Base-by-base conservation (phyloP, 2,329 filamentous ascomycete genomes). In the Phialophora chinensis region DNA sequence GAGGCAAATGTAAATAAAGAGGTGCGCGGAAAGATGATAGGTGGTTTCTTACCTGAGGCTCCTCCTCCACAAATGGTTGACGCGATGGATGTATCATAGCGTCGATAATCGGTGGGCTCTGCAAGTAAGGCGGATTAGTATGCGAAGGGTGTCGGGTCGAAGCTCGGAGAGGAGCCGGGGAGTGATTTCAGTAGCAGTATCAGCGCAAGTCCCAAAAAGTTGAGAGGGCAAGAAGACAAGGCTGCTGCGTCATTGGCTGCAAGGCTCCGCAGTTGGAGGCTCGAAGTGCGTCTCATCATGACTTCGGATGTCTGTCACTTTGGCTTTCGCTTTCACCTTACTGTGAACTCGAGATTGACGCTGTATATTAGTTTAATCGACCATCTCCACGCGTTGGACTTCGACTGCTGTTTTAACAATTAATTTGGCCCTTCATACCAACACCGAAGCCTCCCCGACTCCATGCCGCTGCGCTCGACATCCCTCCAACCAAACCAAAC, bases 51-150 rank as follows among this genome's bases (percentile, higher is more conserved):
- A 91, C 89, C 83, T 90, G 86, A 61, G 84, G 79, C 76, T 87
- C 88, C 76, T 97, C 94, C 84, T 98, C 94, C 71, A 98, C 93
- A 79, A 96, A 97, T 50, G 94, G 94, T 80, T 94, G 90, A 72
- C 95, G 88, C 77, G 94, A 88, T 66, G 94, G 94, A 83, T 97
- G 94, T 82, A 96, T 85, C 77, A 81, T 85, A 76, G 75, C 79
- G 67, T 20, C 29, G 53, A 60, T 33, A 4, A 12, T 52, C 14
- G 20, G 12, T 17, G 25, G 20, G 14, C 10, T 42, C 20, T 23
- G 10, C 7, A 23, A 31, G 14, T 29, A 29, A 38, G n/a, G n/a
- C 7, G n/a, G 23, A n/a, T 31, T 11, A n/a, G 47, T 23, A 29
- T 5, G 12, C 20, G 23, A 27, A 52, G 3, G 49, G 20, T 27